Evolutionary conservation across 164 flowering plant genomes (phyloP).

Genomic region (Paratinospora sagittata): DNA sequence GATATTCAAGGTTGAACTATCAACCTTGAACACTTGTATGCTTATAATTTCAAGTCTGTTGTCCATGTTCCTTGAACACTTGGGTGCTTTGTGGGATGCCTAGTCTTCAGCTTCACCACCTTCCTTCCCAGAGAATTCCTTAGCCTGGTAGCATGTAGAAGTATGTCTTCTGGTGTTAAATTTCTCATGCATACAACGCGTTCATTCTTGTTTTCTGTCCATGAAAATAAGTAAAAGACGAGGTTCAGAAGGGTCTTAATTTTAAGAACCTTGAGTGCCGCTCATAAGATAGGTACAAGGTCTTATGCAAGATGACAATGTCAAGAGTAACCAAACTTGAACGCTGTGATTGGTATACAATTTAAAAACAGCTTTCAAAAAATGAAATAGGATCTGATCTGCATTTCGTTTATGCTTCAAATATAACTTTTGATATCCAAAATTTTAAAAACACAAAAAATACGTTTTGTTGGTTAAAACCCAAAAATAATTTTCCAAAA

Average conservation of each 20-base stretch:
- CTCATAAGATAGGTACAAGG: neutral
- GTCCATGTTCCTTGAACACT: slow-evolving; percentile 98
- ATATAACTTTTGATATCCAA: no score
- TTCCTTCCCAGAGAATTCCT: slow-evolving; percentile 68
- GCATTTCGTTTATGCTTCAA: no score
- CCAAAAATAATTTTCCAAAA: no score
- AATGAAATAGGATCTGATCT: no score
- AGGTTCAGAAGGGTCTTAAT: neutral
- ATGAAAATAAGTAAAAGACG: neutral
- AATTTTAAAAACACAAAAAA: no score
- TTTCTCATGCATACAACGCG: slow-evolving; percentile 84
- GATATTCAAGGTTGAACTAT: no score
- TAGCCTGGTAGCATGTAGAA: slow-evolving; percentile 59
- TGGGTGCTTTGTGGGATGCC: slow-evolving; percentile 79
- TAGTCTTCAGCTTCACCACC: slow-evolving; percentile 75
- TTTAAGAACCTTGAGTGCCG: neutral
- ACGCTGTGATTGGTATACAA: no score
- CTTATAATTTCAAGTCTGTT: slow-evolving; percentile 41
- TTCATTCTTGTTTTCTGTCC: slow-evolving; percentile 67
- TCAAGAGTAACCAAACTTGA: no score
- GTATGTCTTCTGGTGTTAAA: slow-evolving; percentile 54
- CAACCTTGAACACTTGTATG: no score
- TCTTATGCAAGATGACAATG: neutral
- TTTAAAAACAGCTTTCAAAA: no score
- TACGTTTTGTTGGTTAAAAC: no score